These are phyloP conservation scores for Macadamia integrifolia DNA, from an alignment of 164 flowering plant genomes.

Conservation along the genomic window DNA sequence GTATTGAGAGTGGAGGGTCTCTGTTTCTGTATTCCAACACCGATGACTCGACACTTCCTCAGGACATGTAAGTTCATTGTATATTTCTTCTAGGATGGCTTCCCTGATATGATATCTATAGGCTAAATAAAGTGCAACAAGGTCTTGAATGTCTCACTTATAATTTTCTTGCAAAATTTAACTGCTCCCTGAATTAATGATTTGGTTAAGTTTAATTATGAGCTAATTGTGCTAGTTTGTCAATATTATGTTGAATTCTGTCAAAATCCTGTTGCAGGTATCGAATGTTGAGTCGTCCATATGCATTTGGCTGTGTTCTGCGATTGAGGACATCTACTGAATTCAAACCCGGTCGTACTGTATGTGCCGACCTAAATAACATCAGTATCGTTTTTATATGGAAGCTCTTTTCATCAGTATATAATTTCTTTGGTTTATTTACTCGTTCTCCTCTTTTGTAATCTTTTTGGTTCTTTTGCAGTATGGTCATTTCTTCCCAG, in stretches of 20 bases:
- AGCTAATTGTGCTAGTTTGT: background rate
- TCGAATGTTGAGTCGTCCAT: constrained; percentile 93
- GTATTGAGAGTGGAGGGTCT: constrained; percentile 98
- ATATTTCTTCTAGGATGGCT: background rate
- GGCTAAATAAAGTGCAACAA: background rate
- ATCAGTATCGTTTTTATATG: background rate
- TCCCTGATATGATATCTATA: background rate
- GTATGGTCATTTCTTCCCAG: constrained; percentile 98
- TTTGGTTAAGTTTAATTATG: background rate
- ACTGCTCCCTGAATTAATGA: background rate
- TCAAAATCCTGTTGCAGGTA: constrained; percentile 51
- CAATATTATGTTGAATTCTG: background rate
- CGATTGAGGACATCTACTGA: constrained; percentile 92
- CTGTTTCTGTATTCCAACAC: constrained; percentile 79
- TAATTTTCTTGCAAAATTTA: background rate
- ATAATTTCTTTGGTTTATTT: background rate
- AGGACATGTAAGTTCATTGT: constrained; percentile 76
- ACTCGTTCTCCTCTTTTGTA: background rate
- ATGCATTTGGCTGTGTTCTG: constrained; percentile 88
- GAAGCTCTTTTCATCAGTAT: background rate
- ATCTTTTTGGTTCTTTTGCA: constrained; percentile 29
- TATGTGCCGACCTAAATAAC: constrained; percentile 26
- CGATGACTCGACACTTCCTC: constrained; percentile 98
- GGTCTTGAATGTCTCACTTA: background rate
- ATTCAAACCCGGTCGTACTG: constrained; percentile 73